Evolutionary conservation across 305 asterid genomes (phyloP), one percentile per base, ranked within the genome.

Genomic region (Nicotiana rustica): DNA sequence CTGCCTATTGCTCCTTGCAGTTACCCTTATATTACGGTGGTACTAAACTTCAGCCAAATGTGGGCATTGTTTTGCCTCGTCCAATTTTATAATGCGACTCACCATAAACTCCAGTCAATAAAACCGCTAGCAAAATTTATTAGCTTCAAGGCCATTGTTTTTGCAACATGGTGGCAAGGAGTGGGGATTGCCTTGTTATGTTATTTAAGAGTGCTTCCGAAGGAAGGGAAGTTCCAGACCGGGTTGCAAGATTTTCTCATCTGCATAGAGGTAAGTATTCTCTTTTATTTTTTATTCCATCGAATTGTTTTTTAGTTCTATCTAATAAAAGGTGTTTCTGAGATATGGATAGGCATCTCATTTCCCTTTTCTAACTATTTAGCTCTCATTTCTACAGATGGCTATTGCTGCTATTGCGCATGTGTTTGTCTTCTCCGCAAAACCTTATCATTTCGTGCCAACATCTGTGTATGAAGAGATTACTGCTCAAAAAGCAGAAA

Each of bases 81-180:
- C 84, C 93, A 93, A 84, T 96, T 96, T 83, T 96, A 96, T 91
- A 92, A 93, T 29, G 97, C 87, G 52, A 94, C 97, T 14, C 94
- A 94, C 86, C 91, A 84, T 49, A 89, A 85, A 81, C 98, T 94
- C 62, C 83, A 83, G 76, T 85, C 94, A 5, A 96, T 96, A 88
- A 93, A 87, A 88, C 98, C 97, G 17, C 97, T 94, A 19, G 97
- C 97, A 1, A 96, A 94, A 87, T 96, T 96, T 85, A 91, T 94
- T 79, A 96, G 98, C 93, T 94, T 96, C 84, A 93, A 96, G 87
- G 97, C 97, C 38, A 96, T 94, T 83, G 98, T 96, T 31, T 96
- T 94, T 29, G 99, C 98, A 4, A 96, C 99, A 9, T 96, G 99
- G 99, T 94, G 99, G 98, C 98, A 96, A 89, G 98, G 97, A 10